Evolutionary conservation across 148 eudicot species (phyloP).

Genomic region (Rhododendron ferrugineum): DNA sequence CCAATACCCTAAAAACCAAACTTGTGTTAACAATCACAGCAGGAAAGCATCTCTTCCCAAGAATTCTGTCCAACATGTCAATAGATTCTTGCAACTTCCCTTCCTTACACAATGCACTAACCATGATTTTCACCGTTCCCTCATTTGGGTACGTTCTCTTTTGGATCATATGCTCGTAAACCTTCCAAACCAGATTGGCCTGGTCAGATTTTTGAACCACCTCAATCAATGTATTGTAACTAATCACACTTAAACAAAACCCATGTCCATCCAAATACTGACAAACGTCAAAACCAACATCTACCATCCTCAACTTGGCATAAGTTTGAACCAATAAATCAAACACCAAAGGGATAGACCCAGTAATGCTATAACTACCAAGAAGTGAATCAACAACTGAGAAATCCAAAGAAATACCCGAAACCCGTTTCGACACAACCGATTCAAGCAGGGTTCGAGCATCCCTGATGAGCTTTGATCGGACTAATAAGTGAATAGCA

Average conservation of each 20-base stretch:
- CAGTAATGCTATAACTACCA: conserved; percentile 34
- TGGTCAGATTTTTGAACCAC: conserved; percentile 47
- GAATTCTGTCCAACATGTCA: conserved; percentile 55
- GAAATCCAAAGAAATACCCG: conserved; percentile 18
- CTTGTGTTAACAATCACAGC: conserved; percentile 55
- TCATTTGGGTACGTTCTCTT: conserved; percentile 59
- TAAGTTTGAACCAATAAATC: conserved; percentile 74
- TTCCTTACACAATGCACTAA: conserved; percentile 65
- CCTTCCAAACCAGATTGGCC: conserved; percentile 50
- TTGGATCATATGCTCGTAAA: conserved; percentile 69
- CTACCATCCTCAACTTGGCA: conserved; percentile 64
- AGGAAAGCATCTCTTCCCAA: conserved; percentile 71
- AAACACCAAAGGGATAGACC: conserved; percentile 64
- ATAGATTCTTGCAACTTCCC: conserved; percentile 60
- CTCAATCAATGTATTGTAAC: conserved; percentile 64
- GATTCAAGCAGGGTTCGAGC: conserved; percentile 71
- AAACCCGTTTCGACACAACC: conserved; percentile 21
- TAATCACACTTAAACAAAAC: conserved; percentile 48
- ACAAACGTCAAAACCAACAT: conserved; percentile 51
- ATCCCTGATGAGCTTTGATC: conserved; percentile 53
- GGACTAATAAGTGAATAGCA: conserved; percentile 50
- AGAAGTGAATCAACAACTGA: conserved; percentile 45
- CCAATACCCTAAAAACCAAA: conserved; percentile 59
- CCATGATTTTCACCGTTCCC: conserved; percentile 50
- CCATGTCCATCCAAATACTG: conserved; percentile 56